Percentiles rank a stretch among this genome's conserved stretches.
These are phyloP conservation scores for Cephaloascus fragrans DNA, from an alignment of 805 yeast species.

Conservation along the genomic window DNA sequence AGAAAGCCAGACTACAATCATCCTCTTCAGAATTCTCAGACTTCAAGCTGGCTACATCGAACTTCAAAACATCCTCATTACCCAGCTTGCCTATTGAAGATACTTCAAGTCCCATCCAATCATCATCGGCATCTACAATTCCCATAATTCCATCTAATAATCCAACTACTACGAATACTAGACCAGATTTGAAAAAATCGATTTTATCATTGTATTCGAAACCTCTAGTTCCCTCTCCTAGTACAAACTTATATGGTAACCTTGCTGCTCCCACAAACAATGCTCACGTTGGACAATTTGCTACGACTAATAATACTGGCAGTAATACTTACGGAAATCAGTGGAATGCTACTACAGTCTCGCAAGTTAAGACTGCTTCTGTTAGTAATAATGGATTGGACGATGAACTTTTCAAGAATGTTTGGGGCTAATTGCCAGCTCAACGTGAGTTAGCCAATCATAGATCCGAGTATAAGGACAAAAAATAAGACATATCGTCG, in stretches of 20 bases:
- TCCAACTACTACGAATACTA: slow-evolving; percentile 13
- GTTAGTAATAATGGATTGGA: slow-evolving; percentile 21
- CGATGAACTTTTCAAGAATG: slow-evolving; percentile 61
- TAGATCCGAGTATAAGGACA: no score
- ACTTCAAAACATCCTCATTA: not conserved
- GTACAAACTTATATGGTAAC: slow-evolving; percentile 4
- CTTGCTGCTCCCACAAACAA: slow-evolving; percentile 3
- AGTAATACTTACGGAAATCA: slow-evolving; percentile 2
- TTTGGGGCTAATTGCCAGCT: slow-evolving; percentile 49
- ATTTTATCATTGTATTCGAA: slow-evolving; percentile 75
- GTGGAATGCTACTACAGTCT: slow-evolving; percentile 1
- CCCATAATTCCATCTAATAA: not conserved
- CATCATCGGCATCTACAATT: not conserved
- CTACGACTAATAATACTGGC: slow-evolving; percentile 5
- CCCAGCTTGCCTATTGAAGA: slow-evolving; percentile 2
- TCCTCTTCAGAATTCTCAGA: not conserved
- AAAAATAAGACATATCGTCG: no score
- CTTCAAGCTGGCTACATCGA: slow-evolving; percentile 1
- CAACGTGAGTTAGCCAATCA: no score
- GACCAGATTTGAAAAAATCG: slow-evolving; percentile 88
- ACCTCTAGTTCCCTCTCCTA: slow-evolving; percentile 1
- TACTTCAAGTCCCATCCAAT: not conserved
- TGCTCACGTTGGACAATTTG: no score
- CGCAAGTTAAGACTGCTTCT: not conserved
- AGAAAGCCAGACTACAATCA: slow-evolving; percentile 1